A percentile compares a stretch with the other conserved stretches of the same genome.
phyloP scores from a whole-genome alignment of 371 early-diverging fungal species.

The Mucor racemosus region DNA sequence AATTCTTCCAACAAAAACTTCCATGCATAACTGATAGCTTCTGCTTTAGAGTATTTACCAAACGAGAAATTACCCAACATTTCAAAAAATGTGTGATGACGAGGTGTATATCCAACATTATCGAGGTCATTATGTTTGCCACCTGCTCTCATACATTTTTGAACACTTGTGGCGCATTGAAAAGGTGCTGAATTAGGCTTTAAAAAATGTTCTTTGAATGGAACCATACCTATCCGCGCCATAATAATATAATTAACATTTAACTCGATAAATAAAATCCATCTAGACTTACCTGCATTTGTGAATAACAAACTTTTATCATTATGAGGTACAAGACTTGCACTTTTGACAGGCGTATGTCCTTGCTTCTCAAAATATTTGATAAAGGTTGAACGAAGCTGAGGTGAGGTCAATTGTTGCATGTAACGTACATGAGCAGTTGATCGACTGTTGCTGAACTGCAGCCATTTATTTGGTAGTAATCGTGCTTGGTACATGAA shows the following conservation, averaged over 20 bases:
- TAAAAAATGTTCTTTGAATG: slow-evolving; percentile 75
- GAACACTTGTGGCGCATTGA: slow-evolving; percentile 65
- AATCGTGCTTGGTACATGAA: slow-evolving; percentile 19
- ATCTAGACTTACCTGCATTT: slow-evolving; percentile 63
- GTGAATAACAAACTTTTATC: slow-evolving; percentile 78
- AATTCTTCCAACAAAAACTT: slow-evolving; percentile 70
- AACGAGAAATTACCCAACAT: slow-evolving; percentile 88
- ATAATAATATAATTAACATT: background rate
- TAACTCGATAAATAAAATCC: no score
- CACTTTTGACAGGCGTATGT: slow-evolving; percentile 55
- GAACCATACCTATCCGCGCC: slow-evolving; percentile 68
- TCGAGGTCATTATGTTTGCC: slow-evolving; percentile 86
- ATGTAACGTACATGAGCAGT: slow-evolving; percentile 19
- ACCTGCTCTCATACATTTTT: slow-evolving; percentile 82
- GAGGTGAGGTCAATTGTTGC: slow-evolving; percentile 44
- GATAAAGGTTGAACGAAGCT: slow-evolving; percentile 57
- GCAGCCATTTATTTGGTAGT: background rate
- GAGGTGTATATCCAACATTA: slow-evolving; percentile 78
- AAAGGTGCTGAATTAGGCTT: slow-evolving; percentile 68
- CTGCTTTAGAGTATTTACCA: slow-evolving; percentile 66
- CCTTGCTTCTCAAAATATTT: slow-evolving; percentile 57
- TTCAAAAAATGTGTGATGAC: slow-evolving; percentile 86
- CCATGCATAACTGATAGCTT: slow-evolving; percentile 75
- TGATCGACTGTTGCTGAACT: background rate
- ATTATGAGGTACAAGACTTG: slow-evolving; percentile 70